Percentiles rank a stretch among this genome's conserved stretches.
Evolutionary conservation across 2,329 filamentous ascomycete genomes (phyloP).

Genomic region (Pestalotiopsis sp.): DNA sequence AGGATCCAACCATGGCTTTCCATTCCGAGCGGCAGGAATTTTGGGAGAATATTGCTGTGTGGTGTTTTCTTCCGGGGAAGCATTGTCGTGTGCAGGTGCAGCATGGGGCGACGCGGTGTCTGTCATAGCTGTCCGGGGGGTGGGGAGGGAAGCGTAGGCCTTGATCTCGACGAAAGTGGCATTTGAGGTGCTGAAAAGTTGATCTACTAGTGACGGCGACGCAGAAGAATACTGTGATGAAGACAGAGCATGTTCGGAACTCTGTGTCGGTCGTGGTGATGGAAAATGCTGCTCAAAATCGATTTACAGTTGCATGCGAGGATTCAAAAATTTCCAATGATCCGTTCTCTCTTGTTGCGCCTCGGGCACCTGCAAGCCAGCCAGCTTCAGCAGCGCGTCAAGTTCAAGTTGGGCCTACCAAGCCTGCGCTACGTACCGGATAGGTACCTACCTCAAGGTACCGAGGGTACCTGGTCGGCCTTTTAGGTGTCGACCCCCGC

Average conservation of each 20-base stretch:
- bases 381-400: background rate
- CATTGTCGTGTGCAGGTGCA: constrained; percentile 37
- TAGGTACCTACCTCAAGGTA: background rate
- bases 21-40: background rate
- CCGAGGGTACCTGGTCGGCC: background rate
- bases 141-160: constrained; percentile 43
- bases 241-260: constrained; percentile 57
- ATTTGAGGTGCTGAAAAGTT: constrained; percentile 57
- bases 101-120: constrained; percentile 58
- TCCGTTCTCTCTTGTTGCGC: background rate
- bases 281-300: constrained; percentile 42
- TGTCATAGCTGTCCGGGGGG: constrained; percentile 54
- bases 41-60: background rate
- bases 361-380: background rate
- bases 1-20: background rate
- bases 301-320: constrained; percentile 30
- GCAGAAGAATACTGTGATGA: constrained; percentile 40
- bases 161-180: constrained; percentile 56
- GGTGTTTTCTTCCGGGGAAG: constrained; percentile 12
- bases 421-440: too few relatives aligned
- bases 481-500: background rate
- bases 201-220: constrained; percentile 53
- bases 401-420: background rate
- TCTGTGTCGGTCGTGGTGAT: constrained; percentile 46
- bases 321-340: constrained; percentile 26